Base-by-base conservation (phyloP, 2,329 filamentous ascomycete genomes). In the Sclerotinia glacialis region DNA sequence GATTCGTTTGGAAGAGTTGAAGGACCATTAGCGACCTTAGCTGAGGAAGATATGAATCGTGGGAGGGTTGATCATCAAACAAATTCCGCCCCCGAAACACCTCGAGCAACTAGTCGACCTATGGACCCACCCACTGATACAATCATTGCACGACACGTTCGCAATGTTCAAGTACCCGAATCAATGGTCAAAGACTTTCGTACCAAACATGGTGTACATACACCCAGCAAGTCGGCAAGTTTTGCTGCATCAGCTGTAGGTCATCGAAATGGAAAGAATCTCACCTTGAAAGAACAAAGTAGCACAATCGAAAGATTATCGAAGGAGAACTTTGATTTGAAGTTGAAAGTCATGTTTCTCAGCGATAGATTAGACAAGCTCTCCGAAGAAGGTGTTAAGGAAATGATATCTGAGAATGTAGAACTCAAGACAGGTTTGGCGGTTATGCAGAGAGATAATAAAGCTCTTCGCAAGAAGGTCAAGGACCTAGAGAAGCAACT, bases 301-400 rank as follows among this genome's bases (percentile, higher is more conserved):
- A 96, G 90, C 78, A 98, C 94, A 18, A 97, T 99, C 70, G 95
- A 99, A 78, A 88, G 93, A 67, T 83, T 98, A 2, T 96, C 92
- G 68, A 99, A 99, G 79, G 95, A 99, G 78, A 99, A 99, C 71
- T 99, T 98, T 76, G 94, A 97, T 76, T 81, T 98, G 65, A 97
- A 98, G 79, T 88, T 98, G 78, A 96, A 97, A 77, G 95, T 98
- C 71, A 96, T 97, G 83, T 99, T 97, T 75, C 84, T 99, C 59
- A 96, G 94, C 74, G 92, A 98, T 77, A 90, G 94, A 1, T 81
- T 99, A 26, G 93, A 96, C 78, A 95, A 94, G 76, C 85, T 96
- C 52, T 97, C 93, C 1, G 94, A 98, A 77, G 94, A 98, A 79
- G 93, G 93, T 70, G 89, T 99, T 77, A 96, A 96, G 79, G 94